Evolutionary conservation across 164 flowering plant genomes (phyloP).

Genomic region (Brasenia schreberi): DNA sequence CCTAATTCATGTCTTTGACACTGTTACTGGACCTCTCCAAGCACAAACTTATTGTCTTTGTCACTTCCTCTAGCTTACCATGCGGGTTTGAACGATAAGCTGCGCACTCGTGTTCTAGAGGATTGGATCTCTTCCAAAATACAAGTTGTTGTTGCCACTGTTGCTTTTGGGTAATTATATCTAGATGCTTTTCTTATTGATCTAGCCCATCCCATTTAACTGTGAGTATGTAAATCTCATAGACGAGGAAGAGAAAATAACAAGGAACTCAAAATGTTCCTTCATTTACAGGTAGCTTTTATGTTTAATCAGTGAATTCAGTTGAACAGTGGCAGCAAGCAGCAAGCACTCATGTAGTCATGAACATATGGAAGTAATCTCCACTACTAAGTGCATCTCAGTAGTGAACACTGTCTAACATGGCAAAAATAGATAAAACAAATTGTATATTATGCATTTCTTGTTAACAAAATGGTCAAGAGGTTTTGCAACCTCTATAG

Average conservation of each 20-base stretch:
- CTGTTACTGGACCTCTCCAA: background rate
- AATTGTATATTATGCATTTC: too few species aligned
- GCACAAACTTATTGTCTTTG: background rate
- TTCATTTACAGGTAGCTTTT: background rate
- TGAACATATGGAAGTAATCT: too few species aligned
- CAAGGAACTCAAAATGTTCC: too few species aligned
- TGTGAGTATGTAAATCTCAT: too few species aligned
- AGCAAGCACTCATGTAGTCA: background rate
- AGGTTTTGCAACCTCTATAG: too few species aligned
- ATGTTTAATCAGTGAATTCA: background rate
- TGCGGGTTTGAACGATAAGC: conserved; percentile 77
- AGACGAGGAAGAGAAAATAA: too few species aligned
- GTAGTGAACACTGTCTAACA: too few species aligned
- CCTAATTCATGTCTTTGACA: background rate
- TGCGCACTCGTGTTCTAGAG: conserved; percentile 70
- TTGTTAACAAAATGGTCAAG: too few species aligned
- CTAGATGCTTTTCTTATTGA: background rate
- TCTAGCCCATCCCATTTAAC: background rate
- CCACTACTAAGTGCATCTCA: too few species aligned
- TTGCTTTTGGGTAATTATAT: conserved; percentile 77
- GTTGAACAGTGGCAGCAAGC: background rate
- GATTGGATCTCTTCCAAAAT: conserved; percentile 82
- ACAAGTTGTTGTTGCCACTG: conserved; percentile 92
- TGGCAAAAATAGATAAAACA: too few species aligned
- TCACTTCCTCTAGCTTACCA: conserved; percentile 59